Percentiles rank a stretch among this genome's conserved stretches.
Conservation (phyloP, 352 stramenopile species). For the Phytophthora hibernalis region DNA sequence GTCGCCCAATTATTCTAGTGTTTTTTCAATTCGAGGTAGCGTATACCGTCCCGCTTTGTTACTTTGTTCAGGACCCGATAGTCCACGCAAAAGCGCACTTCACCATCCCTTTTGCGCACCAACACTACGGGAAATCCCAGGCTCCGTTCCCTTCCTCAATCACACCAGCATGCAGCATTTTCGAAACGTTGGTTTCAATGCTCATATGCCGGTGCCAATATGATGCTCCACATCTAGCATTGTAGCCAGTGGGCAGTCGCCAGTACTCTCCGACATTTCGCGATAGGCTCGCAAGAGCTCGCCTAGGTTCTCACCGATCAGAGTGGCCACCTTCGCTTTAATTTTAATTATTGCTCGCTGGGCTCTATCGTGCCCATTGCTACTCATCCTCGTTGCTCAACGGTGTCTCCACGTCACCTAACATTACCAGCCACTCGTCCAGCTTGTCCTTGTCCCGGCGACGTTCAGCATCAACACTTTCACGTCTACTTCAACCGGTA, state of each 20-base stretch:
- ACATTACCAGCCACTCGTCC: not conserved
- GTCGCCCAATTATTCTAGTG: not conserved
- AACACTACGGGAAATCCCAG: conserved; percentile 31
- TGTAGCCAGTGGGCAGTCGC: conserved; percentile 17
- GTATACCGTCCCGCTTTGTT: no score
- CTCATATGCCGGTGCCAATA: conserved; percentile 24
- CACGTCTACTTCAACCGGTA: conserved; percentile 18
- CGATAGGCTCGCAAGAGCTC: conserved; percentile 20
- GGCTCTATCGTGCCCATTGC: conserved; percentile 2
- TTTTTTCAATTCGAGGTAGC: no score
- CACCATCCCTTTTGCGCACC: no score
- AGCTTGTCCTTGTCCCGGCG: not conserved
- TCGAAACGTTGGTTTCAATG: conserved; percentile 7
- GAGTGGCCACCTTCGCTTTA: no score
- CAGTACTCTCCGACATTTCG: not conserved
- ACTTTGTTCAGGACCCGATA: no score
- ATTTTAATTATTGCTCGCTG: not conserved
- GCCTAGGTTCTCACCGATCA: no score
- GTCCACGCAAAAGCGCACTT: no score
- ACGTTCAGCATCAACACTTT: conserved; percentile 10
- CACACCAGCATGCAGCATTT: conserved; percentile 16
- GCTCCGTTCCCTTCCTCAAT: conserved; percentile 19
- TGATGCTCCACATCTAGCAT: conserved; percentile 19
- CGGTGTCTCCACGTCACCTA: not conserved
- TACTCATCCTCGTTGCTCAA: conserved; percentile 16